These are phyloP conservation scores for Pseudonitzschia multiseries DNA, from an alignment of 108 stramenopile genomes.

Conservation along the genomic window DNA sequence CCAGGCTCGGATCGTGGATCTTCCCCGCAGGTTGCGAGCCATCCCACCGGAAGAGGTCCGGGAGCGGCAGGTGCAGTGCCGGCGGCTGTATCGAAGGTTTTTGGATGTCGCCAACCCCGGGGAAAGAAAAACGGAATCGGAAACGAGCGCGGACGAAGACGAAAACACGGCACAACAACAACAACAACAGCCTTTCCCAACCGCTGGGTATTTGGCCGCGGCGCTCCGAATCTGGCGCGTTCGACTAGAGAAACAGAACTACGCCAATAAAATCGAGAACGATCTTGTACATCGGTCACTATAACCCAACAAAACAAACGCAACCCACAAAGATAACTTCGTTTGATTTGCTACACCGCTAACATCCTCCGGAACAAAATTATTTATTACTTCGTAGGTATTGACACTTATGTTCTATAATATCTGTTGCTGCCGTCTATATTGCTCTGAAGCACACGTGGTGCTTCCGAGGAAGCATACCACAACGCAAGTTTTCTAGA, in stretches of 20 bases:
- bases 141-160: too few relatives aligned
- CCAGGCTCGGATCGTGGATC: slow-evolving; percentile 33
- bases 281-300: not conserved
- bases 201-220: slow-evolving; percentile 1
- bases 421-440: too few relatives aligned
- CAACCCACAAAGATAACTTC: too few relatives aligned
- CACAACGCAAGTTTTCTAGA: too few relatives aligned
- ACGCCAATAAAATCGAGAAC: not conserved
- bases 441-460: too few relatives aligned
- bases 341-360: too few relatives aligned
- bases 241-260: slow-evolving; percentile 10
- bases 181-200: not conserved
- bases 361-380: too few relatives aligned
- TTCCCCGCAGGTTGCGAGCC: slow-evolving; percentile 23
- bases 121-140: not conserved
- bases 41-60: slow-evolving; percentile 17
- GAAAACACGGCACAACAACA: not conserved
- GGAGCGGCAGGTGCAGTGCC: slow-evolving; percentile 12
- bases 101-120: not conserved
- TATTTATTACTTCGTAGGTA: too few relatives aligned
- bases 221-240: slow-evolving; percentile 8
- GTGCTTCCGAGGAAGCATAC: too few relatives aligned
- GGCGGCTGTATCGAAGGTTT: slow-evolving; percentile 10
- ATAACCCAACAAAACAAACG: not conserved
- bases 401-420: too few relatives aligned